phyloP scores from a whole-genome alignment of 2,329 filamentous ascomycete genomes.

The Coniochaeta pulveracea region DNA sequence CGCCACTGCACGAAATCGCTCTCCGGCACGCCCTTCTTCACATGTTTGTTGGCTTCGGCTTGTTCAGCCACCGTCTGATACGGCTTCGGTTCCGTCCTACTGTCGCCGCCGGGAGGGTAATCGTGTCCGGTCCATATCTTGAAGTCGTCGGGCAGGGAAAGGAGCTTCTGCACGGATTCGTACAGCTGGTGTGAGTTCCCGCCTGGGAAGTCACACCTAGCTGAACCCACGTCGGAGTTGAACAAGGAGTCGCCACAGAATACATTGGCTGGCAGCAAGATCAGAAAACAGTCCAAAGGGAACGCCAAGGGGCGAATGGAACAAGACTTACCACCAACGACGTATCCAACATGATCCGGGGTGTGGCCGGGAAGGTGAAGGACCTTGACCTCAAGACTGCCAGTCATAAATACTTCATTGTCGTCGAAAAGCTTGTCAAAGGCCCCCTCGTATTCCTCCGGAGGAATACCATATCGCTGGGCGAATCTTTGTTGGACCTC shows the following conservation, averaged over 20 bases:
- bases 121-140: conserved; percentile 39
- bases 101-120: conserved; percentile 24
- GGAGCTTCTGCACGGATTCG: conserved; percentile 15
- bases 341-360: conserved; percentile 36
- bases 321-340: conserved; percentile 19
- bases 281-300: neutral
- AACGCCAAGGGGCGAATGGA: neutral
- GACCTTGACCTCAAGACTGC: conserved; percentile 22
- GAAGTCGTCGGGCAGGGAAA: conserved; percentile 24
- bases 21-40: conserved; percentile 23
- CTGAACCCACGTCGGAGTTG: conserved; percentile 33
- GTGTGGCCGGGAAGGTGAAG: conserved; percentile 36
- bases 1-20: conserved; percentile 29
- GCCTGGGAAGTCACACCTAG: conserved; percentile 38
- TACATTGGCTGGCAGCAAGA: conserved; percentile 10
- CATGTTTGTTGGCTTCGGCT: conserved; percentile 28
- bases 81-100: conserved; percentile 19
- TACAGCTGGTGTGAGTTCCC: conserved; percentile 29
- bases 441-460: conserved; percentile 20
- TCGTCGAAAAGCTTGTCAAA: conserved; percentile 33
- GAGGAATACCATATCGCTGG: conserved; percentile 24
- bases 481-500: conserved; percentile 30
- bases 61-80: conserved; percentile 31
- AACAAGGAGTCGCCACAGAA: conserved; percentile 31
- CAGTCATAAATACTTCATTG: conserved; percentile 30